Conservation (phyloP, 768 basidiomycete genomes). For the Termitomyces sp. region DNA sequence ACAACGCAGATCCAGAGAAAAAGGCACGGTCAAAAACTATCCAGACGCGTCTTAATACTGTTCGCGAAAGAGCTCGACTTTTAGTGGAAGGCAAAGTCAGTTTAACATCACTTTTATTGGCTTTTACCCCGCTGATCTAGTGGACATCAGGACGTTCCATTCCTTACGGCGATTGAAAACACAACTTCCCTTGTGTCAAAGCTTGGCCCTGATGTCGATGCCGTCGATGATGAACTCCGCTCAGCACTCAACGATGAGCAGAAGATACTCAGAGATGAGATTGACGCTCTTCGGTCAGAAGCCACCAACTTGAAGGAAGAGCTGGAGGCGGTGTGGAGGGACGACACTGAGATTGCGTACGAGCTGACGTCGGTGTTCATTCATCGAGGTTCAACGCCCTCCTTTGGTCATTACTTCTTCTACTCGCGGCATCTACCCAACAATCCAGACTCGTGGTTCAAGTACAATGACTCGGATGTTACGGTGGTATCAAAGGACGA, state of each 20-base stretch:
- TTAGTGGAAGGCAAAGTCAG: constrained; percentile 73
- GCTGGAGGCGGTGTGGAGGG: constrained; percentile 74
- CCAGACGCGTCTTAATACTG: constrained; percentile 60
- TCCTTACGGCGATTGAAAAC: constrained; percentile 51
- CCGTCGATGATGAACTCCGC: constrained; percentile 61
- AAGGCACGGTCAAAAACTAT: constrained; percentile 68
- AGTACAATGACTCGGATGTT: constrained; percentile 93
- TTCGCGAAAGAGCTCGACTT: constrained; percentile 65
- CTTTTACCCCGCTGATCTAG: not conserved
- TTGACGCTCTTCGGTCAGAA: constrained; percentile 51
- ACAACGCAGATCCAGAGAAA: constrained; percentile 69
- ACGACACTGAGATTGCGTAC: constrained; percentile 67
- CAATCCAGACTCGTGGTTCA: constrained; percentile 85
- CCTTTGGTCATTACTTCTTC: constrained; percentile 95
- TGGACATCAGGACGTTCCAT: constrained; percentile 55
- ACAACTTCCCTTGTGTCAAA: constrained; percentile 57
- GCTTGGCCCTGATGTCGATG: constrained; percentile 42
- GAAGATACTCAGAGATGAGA: constrained; percentile 49
- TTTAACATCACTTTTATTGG: not conserved
- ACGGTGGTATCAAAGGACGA: constrained; percentile 75
- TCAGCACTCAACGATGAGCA: constrained; percentile 54
- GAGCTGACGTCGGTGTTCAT: constrained; percentile 95
- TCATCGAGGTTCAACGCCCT: constrained; percentile 85
- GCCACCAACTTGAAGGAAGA: constrained; percentile 59
- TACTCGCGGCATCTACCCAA: constrained; percentile 87